Base-by-base conservation (phyloP, 805 yeast genomes). In the Candida cerambycidarum region DNA sequence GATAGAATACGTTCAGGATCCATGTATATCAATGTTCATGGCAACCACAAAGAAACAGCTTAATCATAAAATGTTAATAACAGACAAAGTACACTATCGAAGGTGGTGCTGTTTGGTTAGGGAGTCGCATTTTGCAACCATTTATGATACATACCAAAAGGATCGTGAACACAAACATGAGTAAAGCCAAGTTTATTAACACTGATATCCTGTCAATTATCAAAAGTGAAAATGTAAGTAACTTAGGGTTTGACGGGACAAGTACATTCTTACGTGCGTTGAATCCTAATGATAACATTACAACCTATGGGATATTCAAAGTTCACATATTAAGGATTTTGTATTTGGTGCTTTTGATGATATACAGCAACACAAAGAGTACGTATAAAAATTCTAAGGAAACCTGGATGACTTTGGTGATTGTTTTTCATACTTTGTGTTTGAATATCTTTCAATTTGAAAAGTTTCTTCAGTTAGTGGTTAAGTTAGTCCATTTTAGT, bases 261-360 rank as follows among this genome's bases (percentile, higher is more conserved):
- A 39, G 33, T 11, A 19, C 36, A 2, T 32, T 52, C 16, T 25
- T 48, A n/a, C 43, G 50, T 28, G 48, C 53, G 2, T 27, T 58
- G 12, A 46, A 51, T 36, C 25, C 44, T 3, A 41, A 48, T n/a
- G 32, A 34, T 3, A 51, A 48, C 7, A 40, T 47, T 4, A 45
- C 50, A 4, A 59, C 64, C 2, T 37, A 39, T 8, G 53, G 48
- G 9, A 21, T 58, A 0, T 37, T 58, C 3, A 50, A 43, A 28
- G 44, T 46, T 18, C 62, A 59, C 44, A 10, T 59, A 4, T 36
- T 34, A 11, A 39, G 58, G 31, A 40, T 57, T 3, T 18, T 28
- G 11, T 14, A 45, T 1, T 45, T 57, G 38, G 38, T 47, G 3
- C 7, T 44, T 4, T 30, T 19, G 28, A 19, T 28, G 31, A 3